These are phyloP conservation scores for Avicennia marina DNA, from an alignment of 257 asterid genomes.

Conservation along the genomic window DNA sequence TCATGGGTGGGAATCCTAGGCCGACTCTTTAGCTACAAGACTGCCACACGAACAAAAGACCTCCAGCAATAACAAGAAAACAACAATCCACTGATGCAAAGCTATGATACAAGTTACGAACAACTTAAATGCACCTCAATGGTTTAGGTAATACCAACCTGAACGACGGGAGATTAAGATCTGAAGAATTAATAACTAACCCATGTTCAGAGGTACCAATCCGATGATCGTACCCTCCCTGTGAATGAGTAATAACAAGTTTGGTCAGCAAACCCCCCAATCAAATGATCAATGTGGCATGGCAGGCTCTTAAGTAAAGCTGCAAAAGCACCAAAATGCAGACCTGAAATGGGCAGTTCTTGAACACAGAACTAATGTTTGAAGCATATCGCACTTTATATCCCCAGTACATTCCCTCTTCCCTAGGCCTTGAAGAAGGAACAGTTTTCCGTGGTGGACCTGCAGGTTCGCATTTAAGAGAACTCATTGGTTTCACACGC, in stretches of 20 bases:
- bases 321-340: neutral
- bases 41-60: too few species aligned
- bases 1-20: too few species aligned
- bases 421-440: slow-evolving; percentile 73
- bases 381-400: slow-evolving; percentile 84
- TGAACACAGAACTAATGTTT: slow-evolving; percentile 74
- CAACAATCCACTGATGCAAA: neutral
- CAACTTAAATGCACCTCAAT: neutral
- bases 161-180: slow-evolving; percentile 76
- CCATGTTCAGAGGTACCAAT: slow-evolving; percentile 98
- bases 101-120: neutral
- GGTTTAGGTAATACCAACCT: slow-evolving; percentile 27
- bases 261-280: slow-evolving; percentile 5
- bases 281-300: too few species aligned
- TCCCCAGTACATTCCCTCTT: slow-evolving; percentile 95
- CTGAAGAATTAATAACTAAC: slow-evolving; percentile 49
- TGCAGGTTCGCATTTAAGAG: slow-evolving; percentile 26
- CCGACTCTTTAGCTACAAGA: too few species aligned
- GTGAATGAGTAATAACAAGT: slow-evolving; percentile 1
- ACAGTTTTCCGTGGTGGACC: slow-evolving; percentile 62
- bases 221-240: slow-evolving; percentile 87
- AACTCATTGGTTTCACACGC: slow-evolving; percentile 5
- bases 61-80: too few species aligned
- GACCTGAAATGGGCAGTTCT: slow-evolving; percentile 78
- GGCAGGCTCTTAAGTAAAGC: neutral